These are phyloP conservation scores for Ceriops tagal DNA, from an alignment of 345 rosid species.

Conservation along the genomic window DNA sequence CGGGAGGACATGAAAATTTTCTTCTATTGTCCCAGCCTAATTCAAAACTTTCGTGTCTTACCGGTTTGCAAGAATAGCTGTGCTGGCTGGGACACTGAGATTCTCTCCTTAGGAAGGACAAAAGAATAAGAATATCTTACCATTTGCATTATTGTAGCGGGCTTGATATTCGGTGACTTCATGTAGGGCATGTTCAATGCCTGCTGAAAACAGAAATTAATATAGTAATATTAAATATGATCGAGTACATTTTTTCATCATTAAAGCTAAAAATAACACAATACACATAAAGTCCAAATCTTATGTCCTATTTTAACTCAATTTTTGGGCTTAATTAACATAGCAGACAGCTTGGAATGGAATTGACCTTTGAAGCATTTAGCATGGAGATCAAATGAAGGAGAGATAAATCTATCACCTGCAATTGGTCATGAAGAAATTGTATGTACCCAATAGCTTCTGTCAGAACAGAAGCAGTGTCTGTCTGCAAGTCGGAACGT, in stretches of 20 bases:
- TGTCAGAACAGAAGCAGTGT: slow-evolving; percentile 65
- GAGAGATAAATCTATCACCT: slow-evolving; percentile 30
- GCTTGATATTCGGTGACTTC: slow-evolving; percentile 22
- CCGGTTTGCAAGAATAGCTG: no score
- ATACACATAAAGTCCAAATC: not conserved
- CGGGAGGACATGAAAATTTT: no score
- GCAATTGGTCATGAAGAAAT: slow-evolving; percentile 63
- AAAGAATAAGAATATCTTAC: slow-evolving; percentile 5
- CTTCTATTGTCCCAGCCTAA: no score
- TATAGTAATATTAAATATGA: not conserved
- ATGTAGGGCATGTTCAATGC: slow-evolving; percentile 39
- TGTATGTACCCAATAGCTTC: slow-evolving; percentile 63
- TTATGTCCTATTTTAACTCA: not conserved
- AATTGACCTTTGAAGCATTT: not conserved
- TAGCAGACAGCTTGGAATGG: not conserved
- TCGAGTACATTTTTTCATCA: not conserved
- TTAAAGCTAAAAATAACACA: no score
- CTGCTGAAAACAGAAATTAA: slow-evolving; percentile 13
- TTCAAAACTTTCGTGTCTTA: no score
- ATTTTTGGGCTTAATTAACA: not conserved
- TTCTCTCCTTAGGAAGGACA: no score
- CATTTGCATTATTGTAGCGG: slow-evolving; percentile 1
- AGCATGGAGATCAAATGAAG: not conserved
- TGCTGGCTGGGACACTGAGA: no score
- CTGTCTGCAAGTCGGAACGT: slow-evolving; percentile 43